Conservation (phyloP, 176 grass and related monocot genomes). For the Carex pumila region DNA sequence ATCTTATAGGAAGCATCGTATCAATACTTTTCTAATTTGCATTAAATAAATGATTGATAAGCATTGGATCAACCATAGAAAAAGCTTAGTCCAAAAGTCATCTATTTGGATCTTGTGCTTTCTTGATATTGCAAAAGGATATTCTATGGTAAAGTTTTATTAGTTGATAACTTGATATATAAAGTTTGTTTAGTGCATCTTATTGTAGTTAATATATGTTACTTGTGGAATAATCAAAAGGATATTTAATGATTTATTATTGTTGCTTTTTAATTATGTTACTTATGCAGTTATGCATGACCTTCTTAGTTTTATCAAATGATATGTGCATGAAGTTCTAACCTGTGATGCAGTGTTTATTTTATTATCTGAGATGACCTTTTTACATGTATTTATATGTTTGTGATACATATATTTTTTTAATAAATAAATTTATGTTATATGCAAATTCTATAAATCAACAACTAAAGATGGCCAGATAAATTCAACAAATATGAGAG, state of each 20-base stretch:
- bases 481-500: background rate
- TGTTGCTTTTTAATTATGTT: background rate
- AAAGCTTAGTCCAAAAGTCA: slow-evolving; percentile 23
- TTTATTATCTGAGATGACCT: background rate
- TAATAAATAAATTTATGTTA: background rate
- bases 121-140: background rate
- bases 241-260: background rate
- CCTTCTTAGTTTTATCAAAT: background rate
- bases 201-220: background rate
- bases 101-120: slow-evolving; percentile 28
- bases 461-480: background rate
- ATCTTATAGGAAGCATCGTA: slow-evolving; percentile 11
- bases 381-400: background rate
- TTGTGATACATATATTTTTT: background rate
- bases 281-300: background rate
- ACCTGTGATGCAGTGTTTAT: background rate
- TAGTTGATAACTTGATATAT: background rate
- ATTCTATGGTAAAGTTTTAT: background rate
- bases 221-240: background rate
- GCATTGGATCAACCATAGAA: slow-evolving; percentile 15
- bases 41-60: slow-evolving; percentile 9
- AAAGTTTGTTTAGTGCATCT: background rate
- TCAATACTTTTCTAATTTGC: slow-evolving; percentile 11
- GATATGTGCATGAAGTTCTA: background rate
- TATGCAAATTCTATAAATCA: background rate